Percentiles rank a stretch among this genome's conserved stretches.
Conservation (phyloP, 768 basidiomycete genomes). For the Mycena amicta region DNA sequence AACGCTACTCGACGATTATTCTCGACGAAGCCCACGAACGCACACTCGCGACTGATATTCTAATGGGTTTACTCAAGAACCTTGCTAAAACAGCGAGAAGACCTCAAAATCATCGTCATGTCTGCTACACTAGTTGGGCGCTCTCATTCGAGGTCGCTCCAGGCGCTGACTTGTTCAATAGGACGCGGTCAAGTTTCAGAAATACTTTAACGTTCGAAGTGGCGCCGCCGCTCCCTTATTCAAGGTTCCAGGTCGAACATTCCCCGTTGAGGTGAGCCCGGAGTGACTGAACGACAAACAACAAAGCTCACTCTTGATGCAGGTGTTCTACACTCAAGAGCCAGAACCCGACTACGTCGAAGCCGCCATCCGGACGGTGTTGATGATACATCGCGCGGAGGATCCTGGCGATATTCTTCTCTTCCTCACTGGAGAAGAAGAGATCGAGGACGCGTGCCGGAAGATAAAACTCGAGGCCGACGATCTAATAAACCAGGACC, state of each 20-base stretch:
- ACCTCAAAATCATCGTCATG: constrained; percentile 98
- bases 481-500: constrained; percentile 70
- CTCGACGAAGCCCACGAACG: constrained; percentile 99
- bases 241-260: constrained; percentile 90
- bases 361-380: constrained; percentile 91
- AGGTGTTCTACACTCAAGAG: constrained; percentile 87
- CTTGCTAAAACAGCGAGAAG: constrained; percentile 77
- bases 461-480: constrained; percentile 93
- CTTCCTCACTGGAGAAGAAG: constrained; percentile 97
- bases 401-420: constrained; percentile 90
- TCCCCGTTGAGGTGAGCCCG: constrained; percentile 73
- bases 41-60: constrained; percentile 95
- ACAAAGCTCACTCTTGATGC: neutral
- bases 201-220: constrained; percentile 73
- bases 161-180: neutral
- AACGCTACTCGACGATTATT: constrained; percentile 95
- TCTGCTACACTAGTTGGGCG: constrained; percentile 76
- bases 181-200: constrained; percentile 95
- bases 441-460: constrained; percentile 94
- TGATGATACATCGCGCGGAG: constrained; percentile 97
- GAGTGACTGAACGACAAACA: neutral
- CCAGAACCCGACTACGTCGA: constrained; percentile 97
- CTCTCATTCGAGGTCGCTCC: neutral
- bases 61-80: constrained; percentile 93
- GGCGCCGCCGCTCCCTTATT: constrained; percentile 69